Percentiles rank a stretch among this genome's conserved stretches.
Evolutionary conservation across 2,329 filamentous ascomycete genomes (phyloP).

Genomic region (Trichophaea hybrida): DNA sequence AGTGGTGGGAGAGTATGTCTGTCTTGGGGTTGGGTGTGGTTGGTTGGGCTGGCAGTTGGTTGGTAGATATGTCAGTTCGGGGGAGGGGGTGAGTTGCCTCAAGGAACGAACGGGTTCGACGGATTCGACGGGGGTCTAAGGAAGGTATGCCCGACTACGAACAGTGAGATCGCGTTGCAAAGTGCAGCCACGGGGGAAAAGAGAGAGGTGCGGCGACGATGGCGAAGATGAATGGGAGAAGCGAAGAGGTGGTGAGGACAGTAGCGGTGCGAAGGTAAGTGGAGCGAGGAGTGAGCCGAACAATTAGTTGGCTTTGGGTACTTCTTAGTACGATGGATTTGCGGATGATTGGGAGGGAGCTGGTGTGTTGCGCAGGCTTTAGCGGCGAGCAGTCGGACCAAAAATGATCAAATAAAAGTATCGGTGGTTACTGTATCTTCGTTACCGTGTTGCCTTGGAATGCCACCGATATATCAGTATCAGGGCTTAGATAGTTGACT

Average conservation of each 20-base stretch:
- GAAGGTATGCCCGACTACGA: slow-evolving; percentile 2
- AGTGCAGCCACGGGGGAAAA: background rate
- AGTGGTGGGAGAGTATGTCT: background rate
- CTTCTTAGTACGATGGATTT: too few species aligned
- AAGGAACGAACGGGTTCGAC: background rate
- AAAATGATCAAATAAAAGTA: too few species aligned
- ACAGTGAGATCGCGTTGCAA: background rate
- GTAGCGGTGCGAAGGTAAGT: background rate
- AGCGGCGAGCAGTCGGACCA: too few species aligned
- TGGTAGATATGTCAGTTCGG: background rate
- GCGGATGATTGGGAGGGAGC: too few species aligned
- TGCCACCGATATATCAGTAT: too few species aligned
- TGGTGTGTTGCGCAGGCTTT: too few species aligned
- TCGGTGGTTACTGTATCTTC: too few species aligned
- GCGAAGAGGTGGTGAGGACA: background rate
- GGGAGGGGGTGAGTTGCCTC: background rate
- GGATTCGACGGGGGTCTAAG: background rate
- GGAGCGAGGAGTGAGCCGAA: background rate
- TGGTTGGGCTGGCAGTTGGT: background rate
- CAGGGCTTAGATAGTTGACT: too few species aligned
- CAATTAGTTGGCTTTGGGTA: background rate
- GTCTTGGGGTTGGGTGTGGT: background rate
- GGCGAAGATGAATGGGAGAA: background rate
- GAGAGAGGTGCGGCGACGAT: background rate
- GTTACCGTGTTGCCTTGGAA: too few species aligned